These are phyloP conservation scores for Nakazawaea pomicola DNA, from an alignment of 805 yeast species.

Conservation along the genomic window DNA sequence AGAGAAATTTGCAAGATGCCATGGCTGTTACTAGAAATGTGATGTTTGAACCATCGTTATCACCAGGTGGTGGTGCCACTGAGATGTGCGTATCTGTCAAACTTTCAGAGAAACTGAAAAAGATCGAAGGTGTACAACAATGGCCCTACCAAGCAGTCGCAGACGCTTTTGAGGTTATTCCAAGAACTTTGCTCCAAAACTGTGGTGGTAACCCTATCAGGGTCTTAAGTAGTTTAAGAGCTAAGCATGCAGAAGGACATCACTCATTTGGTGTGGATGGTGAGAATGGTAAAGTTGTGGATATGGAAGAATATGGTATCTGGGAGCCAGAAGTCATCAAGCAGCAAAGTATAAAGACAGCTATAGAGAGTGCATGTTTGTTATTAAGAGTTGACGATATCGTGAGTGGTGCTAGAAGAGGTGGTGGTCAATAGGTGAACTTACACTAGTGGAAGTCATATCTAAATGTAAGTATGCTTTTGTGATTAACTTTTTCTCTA, in stretches of 20 bases:
- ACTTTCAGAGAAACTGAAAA: conserved; percentile 85
- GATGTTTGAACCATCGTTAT: conserved; percentile 85
- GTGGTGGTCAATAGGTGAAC: conserved; percentile 9
- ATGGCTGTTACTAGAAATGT: conserved; percentile 97
- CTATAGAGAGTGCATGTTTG: conserved; percentile 93
- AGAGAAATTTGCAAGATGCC: conserved; percentile 96
- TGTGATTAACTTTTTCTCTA: not conserved
- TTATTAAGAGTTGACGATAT: conserved; percentile 95
- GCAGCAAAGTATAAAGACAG: conserved; percentile 96
- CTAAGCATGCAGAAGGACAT: conserved; percentile 90
- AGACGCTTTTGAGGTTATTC: conserved; percentile 97
- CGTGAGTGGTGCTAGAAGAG: conserved; percentile 86
- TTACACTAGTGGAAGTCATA: not conserved
- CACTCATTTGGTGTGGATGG: conserved; percentile 92
- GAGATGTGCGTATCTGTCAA: conserved; percentile 96
- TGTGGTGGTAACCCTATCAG: conserved; percentile 97
- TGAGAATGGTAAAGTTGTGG: conserved; percentile 87
- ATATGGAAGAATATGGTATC: conserved; percentile 92
- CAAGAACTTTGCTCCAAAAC: conserved; percentile 94
- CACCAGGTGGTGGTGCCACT: conserved; percentile 99
- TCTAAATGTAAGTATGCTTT: no score
- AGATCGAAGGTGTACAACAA: conserved; percentile 90
- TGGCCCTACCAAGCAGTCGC: conserved; percentile 99
- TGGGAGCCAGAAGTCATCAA: conserved; percentile 99
- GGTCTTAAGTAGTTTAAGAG: conserved; percentile 83